Evolutionary conservation across 78 protist species (phyloP), one percentile per base, ranked within the genome.

Genomic region (Dictyostelium brefeldianum): DNA sequence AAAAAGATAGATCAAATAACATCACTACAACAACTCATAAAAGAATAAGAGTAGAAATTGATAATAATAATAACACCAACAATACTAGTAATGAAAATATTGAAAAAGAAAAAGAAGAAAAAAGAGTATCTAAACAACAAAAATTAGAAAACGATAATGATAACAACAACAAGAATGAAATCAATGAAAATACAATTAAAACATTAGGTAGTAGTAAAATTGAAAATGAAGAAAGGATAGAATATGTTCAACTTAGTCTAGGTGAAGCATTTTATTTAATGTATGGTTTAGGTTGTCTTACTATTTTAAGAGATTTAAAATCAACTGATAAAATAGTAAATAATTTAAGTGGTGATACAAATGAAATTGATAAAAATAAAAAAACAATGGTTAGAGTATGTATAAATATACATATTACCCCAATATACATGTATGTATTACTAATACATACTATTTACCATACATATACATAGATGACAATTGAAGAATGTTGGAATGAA

Each of bases 191-290:
- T 8, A 51, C 31, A 18, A 8, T 10, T 10, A 36, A 36, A 36
- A 36, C 43, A 36, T 2, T 36, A 36, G n/a, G n/a, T n/a, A 36
- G 43, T 36, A 36, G 43, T 36, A 36, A 36, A 36, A 3, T 36
- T 36, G 43, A 36, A 36, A 36, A 36, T 36, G 43, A 36, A 36
- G 82, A 53, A 62, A 27, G 48, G 3, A 47, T 85, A 47, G 92
- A 85, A 64, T 53, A 59, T 54, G 4, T 85, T 5, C 92, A 85
- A 85, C 41, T 85, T 10, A 85, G 92, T 75, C 50, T 85, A 47
- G 46, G 56, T 48, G 92, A 85, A 75, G 92, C 92, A 46, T 85
- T 85, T 48, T 85, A 75, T 77, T 85, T 85, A 59, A 25, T 43
- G 3, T 85, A 85, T 75, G 36, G 57, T 3, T 36, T 75, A 4